Conservation (phyloP, 2,329 filamentous ascomycete species). For the Daldinia sp. region DNA sequence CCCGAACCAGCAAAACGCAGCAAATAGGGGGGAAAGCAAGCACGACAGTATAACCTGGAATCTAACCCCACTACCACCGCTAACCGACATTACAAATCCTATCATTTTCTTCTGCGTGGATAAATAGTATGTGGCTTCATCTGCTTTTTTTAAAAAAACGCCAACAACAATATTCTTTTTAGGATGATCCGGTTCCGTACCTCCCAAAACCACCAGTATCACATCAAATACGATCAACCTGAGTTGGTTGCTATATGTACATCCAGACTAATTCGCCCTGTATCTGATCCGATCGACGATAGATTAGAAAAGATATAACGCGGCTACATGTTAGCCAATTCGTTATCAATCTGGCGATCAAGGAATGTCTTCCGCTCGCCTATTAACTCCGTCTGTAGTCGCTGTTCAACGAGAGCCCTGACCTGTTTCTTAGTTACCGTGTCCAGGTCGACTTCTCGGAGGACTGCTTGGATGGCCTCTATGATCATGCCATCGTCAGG, state of each 20-base stretch:
- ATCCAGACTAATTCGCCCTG: conserved; percentile 32
- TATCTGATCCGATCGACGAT: conserved; percentile 9
- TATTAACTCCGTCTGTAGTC: conserved; percentile 87
- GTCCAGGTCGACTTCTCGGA: conserved; percentile 91
- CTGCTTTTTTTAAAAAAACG: conserved; percentile 20
- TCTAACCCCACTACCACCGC: background rate
- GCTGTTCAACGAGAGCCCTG: conserved; percentile 89
- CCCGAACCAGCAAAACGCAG: conserved; percentile 14
- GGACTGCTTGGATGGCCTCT: conserved; percentile 84
- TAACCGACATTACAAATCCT: conserved; percentile 11
- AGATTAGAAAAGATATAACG: conserved; percentile 13
- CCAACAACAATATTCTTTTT: conserved; percentile 29
- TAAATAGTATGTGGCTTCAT: conserved; percentile 16
- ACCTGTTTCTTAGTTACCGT: conserved; percentile 99
- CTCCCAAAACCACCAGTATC: conserved; percentile 23
- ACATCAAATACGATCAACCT: conserved; percentile 40
- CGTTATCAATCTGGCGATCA: conserved; percentile 91
- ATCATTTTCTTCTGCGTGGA: conserved; percentile 8
- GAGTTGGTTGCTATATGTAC: conserved; percentile 39
- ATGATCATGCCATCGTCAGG: conserved; percentile 85
- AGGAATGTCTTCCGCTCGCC: conserved; percentile 91
- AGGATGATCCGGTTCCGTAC: conserved; percentile 25
- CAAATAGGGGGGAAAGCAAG: conserved; percentile 9
- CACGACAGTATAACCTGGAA: conserved; percentile 5
- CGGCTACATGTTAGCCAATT: conserved; percentile 89